These are phyloP conservation scores for Naegleria fowleri DNA, from an alignment of 208 protist species.

Conservation along the genomic window DNA sequence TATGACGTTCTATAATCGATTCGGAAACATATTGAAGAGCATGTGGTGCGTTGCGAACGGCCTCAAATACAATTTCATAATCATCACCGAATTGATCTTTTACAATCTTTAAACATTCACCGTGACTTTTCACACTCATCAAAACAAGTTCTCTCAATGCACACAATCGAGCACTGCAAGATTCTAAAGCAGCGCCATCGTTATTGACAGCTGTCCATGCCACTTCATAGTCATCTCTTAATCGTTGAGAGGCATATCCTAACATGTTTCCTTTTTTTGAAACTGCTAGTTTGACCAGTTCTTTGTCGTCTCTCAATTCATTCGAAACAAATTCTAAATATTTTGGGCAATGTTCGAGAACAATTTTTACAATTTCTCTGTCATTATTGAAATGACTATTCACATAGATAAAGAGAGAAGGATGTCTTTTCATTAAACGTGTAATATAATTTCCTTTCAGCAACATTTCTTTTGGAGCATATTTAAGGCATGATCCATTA, in stretches of 20 bases:
- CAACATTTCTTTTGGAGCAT: neutral
- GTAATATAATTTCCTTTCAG: neutral
- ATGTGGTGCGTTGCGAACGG: neutral
- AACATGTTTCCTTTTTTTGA: no score
- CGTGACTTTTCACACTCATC: no score
- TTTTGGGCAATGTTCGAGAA: neutral
- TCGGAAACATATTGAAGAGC: neutral
- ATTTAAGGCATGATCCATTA: neutral
- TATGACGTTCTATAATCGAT: neutral
- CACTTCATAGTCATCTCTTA: neutral
- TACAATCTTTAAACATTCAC: no score
- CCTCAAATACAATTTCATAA: neutral
- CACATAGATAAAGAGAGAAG: neutral
- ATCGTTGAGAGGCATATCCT: no score
- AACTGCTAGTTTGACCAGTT: no score
- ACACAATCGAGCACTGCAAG: no score
- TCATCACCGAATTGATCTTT: neutral
- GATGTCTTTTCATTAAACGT: neutral
- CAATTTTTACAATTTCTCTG: neutral
- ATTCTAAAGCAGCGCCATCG: neutral
- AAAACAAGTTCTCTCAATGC: no score
- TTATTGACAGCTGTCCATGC: neutral
- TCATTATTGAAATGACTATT: neutral
- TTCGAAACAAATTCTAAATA: neutral
- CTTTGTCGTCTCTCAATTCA: neutral